Evolutionary conservation across 73 alveolate species (phyloP), one percentile per base, ranked within the genome.

Genomic region (Stentor coeruleus): DNA sequence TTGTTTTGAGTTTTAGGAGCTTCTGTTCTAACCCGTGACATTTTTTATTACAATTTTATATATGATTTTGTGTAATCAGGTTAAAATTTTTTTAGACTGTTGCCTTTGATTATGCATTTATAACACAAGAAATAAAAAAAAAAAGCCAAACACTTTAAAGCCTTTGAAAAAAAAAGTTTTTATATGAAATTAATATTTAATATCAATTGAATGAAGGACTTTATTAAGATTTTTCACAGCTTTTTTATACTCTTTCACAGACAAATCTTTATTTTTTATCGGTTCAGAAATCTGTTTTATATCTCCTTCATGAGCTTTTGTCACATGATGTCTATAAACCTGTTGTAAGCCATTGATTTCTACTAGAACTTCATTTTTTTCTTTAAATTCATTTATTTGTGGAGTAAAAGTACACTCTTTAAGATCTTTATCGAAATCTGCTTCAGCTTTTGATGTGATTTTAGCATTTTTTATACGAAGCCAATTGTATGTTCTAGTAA

Each of bases 401-500:
- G 79, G 79, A 1, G 79, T 66, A 66, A 66, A 66, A 26, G 79
- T 66, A 40, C 79, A 66, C 39, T 40, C 79, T 66, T 66, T 40
- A 28, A 66, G 33, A 33, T 66, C 79, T 33, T 33, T 66, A 28
- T 33, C 79, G 33, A 33, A 26, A 26, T 66, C 79, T 28, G n/a
- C 79, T 20, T 66, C 79, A 28, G n/a, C 37, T 66, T 66, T 66
- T 66, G n/a, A 31, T 1, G 20, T 66, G 11, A 66, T 66, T 33
- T 66, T 66, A 37, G n/a, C 40, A 11, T 66, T 31, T 66, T 66
- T 66, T 66, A 26, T 26, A 20, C 37, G n/a, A 20, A 20, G 40
- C 79, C 79, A 66, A 15, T 26, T 26, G 11, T 20, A 66, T 28
- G 37, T 20, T 33, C 79, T 66, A 1, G 79, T 66, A 26, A 20